phyloP scores from a whole-genome alignment of 2,329 filamentous ascomycete genomes.

The Colletotrichum sp. region DNA sequence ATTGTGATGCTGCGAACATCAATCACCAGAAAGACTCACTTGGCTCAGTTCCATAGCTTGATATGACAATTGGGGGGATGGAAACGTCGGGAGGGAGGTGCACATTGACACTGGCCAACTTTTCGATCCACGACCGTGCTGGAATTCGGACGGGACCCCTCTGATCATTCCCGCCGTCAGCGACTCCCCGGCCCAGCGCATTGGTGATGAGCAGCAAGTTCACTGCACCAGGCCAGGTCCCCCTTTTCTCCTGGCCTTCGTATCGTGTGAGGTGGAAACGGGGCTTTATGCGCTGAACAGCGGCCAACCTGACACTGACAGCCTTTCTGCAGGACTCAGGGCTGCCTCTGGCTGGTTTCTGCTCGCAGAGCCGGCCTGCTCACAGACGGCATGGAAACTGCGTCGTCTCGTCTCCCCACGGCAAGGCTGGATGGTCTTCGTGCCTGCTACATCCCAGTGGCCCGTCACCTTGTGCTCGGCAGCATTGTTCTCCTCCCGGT shows the following conservation, averaged over 20 bases:
- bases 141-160: neutral
- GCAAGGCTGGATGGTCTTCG: neutral
- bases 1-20: slow-evolving; percentile 2
- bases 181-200: neutral
- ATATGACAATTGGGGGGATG: neutral
- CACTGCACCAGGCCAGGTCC: slow-evolving; percentile 3
- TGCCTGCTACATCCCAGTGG: neutral
- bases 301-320: slow-evolving; percentile 11
- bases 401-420: neutral
- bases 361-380: neutral
- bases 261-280: slow-evolving; percentile 7
- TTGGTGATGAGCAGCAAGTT: slow-evolving; percentile 8
- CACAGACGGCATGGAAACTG: neutral
- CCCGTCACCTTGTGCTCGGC: neutral
- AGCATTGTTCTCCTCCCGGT: slow-evolving; percentile 7
- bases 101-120: neutral
- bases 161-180: slow-evolving; percentile 1
- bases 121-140: neutral
- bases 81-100: neutral
- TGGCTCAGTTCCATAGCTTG: neutral
- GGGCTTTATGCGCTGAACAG: slow-evolving; percentile 18
- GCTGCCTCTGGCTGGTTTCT: neutral
- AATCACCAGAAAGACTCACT: neutral
- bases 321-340: neutral
- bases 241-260: slow-evolving; percentile 9